Evolutionary conservation across 2,329 filamentous ascomycete species (phyloP).

Genomic region (Claviceps sp.): DNA sequence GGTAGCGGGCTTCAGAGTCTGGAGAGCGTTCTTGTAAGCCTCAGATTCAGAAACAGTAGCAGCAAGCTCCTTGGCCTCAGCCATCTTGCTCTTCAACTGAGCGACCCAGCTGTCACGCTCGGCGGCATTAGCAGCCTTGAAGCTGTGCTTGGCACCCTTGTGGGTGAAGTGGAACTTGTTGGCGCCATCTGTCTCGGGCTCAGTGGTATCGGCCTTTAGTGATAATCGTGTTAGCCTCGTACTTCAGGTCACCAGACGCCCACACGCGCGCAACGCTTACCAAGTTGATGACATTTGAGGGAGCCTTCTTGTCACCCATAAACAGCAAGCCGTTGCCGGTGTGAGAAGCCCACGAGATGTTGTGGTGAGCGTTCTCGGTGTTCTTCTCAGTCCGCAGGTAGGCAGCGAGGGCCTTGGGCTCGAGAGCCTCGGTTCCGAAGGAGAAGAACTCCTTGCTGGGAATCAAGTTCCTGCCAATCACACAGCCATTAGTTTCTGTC

Average conservation of each 20-base stretch:
- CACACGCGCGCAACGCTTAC: slow-evolving; percentile 35
- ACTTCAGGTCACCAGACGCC: too few species aligned
- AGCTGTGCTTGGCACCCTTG: slow-evolving; percentile 81
- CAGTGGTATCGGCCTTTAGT: slow-evolving; percentile 43
- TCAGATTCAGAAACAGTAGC: slow-evolving; percentile 63
- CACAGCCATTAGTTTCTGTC: slow-evolving; percentile 8
- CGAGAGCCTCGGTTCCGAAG: slow-evolving; percentile 61
- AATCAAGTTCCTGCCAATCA: slow-evolving; percentile 56
- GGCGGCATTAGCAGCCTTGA: slow-evolving; percentile 61
- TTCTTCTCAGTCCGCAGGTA: slow-evolving; percentile 88
- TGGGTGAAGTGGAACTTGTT: slow-evolving; percentile 78
- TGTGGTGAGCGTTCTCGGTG: slow-evolving; percentile 57
- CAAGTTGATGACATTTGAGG: slow-evolving; percentile 71
- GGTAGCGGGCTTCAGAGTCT: slow-evolving; percentile 42
- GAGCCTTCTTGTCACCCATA: slow-evolving; percentile 73
- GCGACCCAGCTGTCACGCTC: slow-evolving; percentile 91
- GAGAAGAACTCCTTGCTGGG: slow-evolving; percentile 92
- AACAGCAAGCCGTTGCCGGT: slow-evolving; percentile 93
- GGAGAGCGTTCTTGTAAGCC: slow-evolving; percentile 75
- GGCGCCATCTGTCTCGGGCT: slow-evolving; percentile 61
- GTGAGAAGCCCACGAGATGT: slow-evolving; percentile 78
- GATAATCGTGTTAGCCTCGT: too few species aligned
- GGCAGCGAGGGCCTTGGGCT: slow-evolving; percentile 56
- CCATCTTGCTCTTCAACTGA: slow-evolving; percentile 67
- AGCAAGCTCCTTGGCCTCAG: slow-evolving; percentile 72